Conservation (phyloP, 352 stramenopile species). For the Phytophthora vignae region DNA sequence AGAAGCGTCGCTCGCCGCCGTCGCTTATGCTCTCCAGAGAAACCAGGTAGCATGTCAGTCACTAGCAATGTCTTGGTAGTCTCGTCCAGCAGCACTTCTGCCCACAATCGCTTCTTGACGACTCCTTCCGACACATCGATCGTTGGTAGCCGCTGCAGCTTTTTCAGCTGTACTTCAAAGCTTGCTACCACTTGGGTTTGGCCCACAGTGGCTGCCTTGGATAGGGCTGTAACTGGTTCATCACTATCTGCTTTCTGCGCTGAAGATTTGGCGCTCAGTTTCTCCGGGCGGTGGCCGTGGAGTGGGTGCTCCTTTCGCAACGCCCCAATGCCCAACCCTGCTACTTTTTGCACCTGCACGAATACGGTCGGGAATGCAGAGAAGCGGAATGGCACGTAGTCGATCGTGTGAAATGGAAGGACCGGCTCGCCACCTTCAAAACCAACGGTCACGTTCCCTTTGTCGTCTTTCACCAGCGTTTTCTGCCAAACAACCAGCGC, state of each 20-base stretch:
- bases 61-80: conserved; percentile 84
- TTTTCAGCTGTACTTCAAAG: conserved; percentile 87
- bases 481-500: conserved; percentile 87
- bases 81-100: conserved; percentile 81
- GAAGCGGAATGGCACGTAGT: conserved; percentile 83
- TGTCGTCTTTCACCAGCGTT: conserved; percentile 63
- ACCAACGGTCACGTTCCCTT: conserved; percentile 46
- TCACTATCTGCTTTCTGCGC: conserved; percentile 6
- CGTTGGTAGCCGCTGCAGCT: conserved; percentile 81
- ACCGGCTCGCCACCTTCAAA: conserved; percentile 79
- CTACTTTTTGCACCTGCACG: conserved; percentile 77
- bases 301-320: conserved; percentile 37
- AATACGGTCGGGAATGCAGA: conserved; percentile 70
- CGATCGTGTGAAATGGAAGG: conserved; percentile 80
- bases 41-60: conserved; percentile 81
- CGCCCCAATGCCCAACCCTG: conserved; percentile 48
- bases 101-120: conserved; percentile 70
- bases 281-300: conserved; percentile 20
- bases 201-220: conserved; percentile 26
- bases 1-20: conserved; percentile 72
- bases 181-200: conserved; percentile 62
- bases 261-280: conserved; percentile 13
- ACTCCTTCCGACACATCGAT: conserved; percentile 78
- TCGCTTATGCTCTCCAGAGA: conserved; percentile 74
- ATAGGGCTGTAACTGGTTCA: conserved; percentile 27